Evolutionary conservation across 768 basidiomycete species (phyloP).

Genomic region (Kondoa subrosea): DNA sequence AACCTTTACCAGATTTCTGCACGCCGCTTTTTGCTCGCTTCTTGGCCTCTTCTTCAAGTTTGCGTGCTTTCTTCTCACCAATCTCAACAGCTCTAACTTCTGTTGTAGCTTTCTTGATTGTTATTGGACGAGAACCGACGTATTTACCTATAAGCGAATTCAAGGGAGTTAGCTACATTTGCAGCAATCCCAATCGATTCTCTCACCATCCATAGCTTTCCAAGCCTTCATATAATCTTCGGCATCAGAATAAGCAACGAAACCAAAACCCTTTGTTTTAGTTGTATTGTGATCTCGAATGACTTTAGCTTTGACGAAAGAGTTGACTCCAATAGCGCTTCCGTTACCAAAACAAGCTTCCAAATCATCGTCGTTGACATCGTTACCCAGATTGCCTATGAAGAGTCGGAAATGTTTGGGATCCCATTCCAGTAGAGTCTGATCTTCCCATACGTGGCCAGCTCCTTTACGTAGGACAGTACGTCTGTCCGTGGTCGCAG

Average conservation of each 20-base stretch:
- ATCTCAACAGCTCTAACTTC: conserved; percentile 82
- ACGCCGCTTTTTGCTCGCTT: conserved; percentile 42
- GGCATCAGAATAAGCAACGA: conserved; percentile 92
- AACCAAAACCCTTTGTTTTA: conserved; percentile 85
- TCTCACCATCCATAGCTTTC: conserved; percentile 19
- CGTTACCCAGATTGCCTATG: conserved; percentile 93
- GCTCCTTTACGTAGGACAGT: conserved; percentile 90
- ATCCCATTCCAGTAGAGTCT: conserved; percentile 86
- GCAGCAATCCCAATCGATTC: too few relatives aligned
- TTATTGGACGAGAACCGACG: conserved; percentile 92
- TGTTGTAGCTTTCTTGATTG: conserved; percentile 76
- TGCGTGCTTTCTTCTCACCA: conserved; percentile 76
- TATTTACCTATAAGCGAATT: conserved; percentile 55
- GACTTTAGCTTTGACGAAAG: conserved; percentile 87
- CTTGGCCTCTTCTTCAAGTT: conserved; percentile 76
- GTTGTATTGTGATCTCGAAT: conserved; percentile 83
- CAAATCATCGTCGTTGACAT: conserved; percentile 89
- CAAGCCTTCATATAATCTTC: conserved; percentile 71
- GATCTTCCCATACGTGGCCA: conserved; percentile 97
- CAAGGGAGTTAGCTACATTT: conserved; percentile 1
- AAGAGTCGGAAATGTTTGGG: conserved; percentile 79
- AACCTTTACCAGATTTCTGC: conserved; percentile 9
- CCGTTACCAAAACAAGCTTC: conserved; percentile 54
- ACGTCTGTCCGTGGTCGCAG: background rate
- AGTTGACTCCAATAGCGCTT: conserved; percentile 30